Evolutionary conservation across 306 rosid species (phyloP), one percentile per base, ranked within the genome.

Genomic region (Rosa chinensis): DNA sequence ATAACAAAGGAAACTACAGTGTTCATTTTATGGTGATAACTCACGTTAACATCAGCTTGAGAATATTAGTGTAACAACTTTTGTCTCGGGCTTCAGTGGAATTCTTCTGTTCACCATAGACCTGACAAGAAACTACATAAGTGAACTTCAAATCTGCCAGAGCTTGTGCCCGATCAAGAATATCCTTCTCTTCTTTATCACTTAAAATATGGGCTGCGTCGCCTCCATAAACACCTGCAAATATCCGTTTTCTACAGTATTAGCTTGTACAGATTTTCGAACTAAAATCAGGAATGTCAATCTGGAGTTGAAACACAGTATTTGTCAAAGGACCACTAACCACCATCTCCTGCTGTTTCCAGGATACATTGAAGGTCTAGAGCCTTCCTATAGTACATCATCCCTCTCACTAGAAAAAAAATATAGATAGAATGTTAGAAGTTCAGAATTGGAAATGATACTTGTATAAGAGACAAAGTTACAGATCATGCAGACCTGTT

Each of bases 81-180:
- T 89, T 84, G 21, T 89, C 98, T 55, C 72, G 80, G 66, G 39
- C 0, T 55, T 84, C 82, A 75, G 72, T 84, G 70, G 99, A 93
- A 78, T 86, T 90, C 77, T 93, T 95, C 44, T 91, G 99, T 53
- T 84, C 75, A 75, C 98, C 97, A 58, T 91, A 95, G 70, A 91
- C 6, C 83, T 93, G 99, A 82, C 99, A 95, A 66, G 99, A 95
- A 80, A 95, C 98, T 66, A 95, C 98, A 81, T 95, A 95, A 17
- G 96, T 95, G 82, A 95, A 95, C 88, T 95, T 95, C 45, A 95
- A 86, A 88, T 95, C 94, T 43, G 93, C 96, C 83, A 91, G 75
- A 86, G 99, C 99, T 79, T 89, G 87, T 44, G 97, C 93, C 53
- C 81, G 79, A 3, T 86, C 86, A 21, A 2, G 10, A 72, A 79